Evolutionary conservation across 805 yeast species (phyloP).

Genomic region (Ascoidea asiatica): DNA sequence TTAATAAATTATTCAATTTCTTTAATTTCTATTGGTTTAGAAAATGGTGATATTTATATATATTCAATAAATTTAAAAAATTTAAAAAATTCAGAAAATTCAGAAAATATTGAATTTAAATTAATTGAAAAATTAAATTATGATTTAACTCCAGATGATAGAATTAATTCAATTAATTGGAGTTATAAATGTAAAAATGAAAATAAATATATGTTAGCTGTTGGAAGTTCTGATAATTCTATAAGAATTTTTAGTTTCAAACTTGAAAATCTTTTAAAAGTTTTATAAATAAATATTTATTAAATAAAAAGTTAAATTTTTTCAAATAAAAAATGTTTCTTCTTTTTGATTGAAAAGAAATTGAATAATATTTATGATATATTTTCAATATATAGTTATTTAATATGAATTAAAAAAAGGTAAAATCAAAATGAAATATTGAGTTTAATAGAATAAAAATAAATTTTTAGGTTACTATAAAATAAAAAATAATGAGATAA

Average conservation of each 20-base stretch:
- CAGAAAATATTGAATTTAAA: conserved; percentile 15
- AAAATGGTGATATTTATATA: conserved; percentile 44
- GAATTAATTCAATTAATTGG: conserved; percentile 52
- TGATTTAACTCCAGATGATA: conserved; percentile 41
- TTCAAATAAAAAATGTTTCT: too few species aligned
- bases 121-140: conserved; percentile 22
- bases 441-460: too few species aligned
- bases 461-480: too few species aligned
- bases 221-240: conserved; percentile 56
- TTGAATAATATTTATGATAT: too few species aligned
- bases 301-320: too few species aligned
- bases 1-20: conserved; percentile 18
- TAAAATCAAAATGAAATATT: too few species aligned
- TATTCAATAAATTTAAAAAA: conserved; percentile 21
- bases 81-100: neutral
- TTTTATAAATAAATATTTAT: too few species aligned
- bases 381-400: too few species aligned
- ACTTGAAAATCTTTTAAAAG: too few species aligned
- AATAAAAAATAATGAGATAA: too few species aligned
- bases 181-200: conserved; percentile 18
- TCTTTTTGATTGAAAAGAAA: too few species aligned
- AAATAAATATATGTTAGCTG: conserved; percentile 30
- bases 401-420: too few species aligned
- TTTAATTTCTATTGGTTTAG: conserved; percentile 53
- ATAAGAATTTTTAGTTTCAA: neutral